Evolutionary conservation across 768 basidiomycete species (phyloP).

Genomic region (Tylopilus plumbeoviolaceoides): DNA sequence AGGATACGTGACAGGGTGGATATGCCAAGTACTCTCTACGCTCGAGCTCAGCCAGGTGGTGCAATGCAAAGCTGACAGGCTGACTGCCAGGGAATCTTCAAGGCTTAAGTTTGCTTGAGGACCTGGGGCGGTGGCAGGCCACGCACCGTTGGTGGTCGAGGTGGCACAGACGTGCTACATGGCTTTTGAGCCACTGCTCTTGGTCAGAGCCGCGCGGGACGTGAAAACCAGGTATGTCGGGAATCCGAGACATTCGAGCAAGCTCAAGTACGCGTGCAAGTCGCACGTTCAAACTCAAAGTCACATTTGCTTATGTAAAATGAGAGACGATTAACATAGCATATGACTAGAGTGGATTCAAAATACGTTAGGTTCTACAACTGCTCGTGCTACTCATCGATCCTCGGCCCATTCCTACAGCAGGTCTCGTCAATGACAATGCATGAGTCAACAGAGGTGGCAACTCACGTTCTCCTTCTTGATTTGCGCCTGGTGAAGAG

Average conservation of each 20-base stretch:
- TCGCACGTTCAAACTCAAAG: background rate
- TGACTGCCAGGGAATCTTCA: constrained; percentile 92
- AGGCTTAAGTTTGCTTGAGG: constrained; percentile 6
- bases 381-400: constrained; percentile 46
- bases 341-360: constrained; percentile 19
- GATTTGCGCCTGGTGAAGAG: constrained; percentile 77
- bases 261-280: background rate
- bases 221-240: constrained; percentile 65
- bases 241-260: constrained; percentile 48
- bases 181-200: constrained; percentile 58
- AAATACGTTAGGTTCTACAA: constrained; percentile 26
- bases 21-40: constrained; percentile 59
- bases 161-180: constrained; percentile 62
- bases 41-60: constrained; percentile 74
- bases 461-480: constrained; percentile 95
- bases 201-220: constrained; percentile 55
- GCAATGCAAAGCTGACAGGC: constrained; percentile 81
- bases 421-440: constrained; percentile 16
- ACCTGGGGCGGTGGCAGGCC: background rate
- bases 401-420: constrained; percentile 90
- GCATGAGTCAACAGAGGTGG: background rate
- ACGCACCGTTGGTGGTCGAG: constrained; percentile 63
- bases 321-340: constrained; percentile 12
- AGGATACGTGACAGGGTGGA: background rate
- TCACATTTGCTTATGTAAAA: constrained; percentile 20